Percentiles rank a stretch among this genome's conserved stretches.
These are phyloP conservation scores for Linum usitatissimum DNA, from an alignment of 345 rosid genomes.

Conservation along the genomic window DNA sequence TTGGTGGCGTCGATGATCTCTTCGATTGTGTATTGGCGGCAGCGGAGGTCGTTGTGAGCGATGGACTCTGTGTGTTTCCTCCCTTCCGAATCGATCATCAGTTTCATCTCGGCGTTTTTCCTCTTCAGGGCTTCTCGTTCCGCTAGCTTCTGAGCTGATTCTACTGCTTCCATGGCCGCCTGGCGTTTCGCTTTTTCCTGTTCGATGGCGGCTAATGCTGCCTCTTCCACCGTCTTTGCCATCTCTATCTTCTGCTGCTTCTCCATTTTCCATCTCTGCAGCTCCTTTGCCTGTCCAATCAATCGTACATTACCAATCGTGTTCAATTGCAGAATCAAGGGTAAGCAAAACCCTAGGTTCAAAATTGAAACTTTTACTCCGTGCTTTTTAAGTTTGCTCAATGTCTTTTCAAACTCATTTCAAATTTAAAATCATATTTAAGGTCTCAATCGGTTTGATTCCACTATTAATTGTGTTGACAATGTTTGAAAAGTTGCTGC, in stretches of 20 bases:
- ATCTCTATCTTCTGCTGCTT: background rate
- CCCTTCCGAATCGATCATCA: too few relatives aligned
- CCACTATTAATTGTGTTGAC: too few relatives aligned
- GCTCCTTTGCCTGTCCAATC: background rate
- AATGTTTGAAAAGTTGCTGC: too few relatives aligned
- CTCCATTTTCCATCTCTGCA: background rate
- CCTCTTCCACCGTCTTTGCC: background rate
- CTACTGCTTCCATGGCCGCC: background rate
- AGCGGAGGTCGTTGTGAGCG: background rate
- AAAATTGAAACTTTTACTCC: too few relatives aligned
- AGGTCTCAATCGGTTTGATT: too few relatives aligned
- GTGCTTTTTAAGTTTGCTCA: too few relatives aligned
- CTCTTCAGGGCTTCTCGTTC: background rate
- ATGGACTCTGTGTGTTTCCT: background rate
- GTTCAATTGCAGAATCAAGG: too few relatives aligned
- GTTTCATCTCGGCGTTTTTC: background rate
- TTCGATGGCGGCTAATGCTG: background rate
- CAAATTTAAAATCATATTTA: too few relatives aligned
- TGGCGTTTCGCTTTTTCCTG: background rate
- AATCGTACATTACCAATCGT: background rate
- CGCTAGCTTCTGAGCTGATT: background rate
- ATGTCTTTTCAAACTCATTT: too few relatives aligned
- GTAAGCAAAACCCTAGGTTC: too few relatives aligned
- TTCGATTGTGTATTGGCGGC: background rate
- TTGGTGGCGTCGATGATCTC: background rate